These are phyloP conservation scores for Fusarium luffae DNA, from an alignment of 2,329 filamentous ascomycete species.

Conservation along the genomic window DNA sequence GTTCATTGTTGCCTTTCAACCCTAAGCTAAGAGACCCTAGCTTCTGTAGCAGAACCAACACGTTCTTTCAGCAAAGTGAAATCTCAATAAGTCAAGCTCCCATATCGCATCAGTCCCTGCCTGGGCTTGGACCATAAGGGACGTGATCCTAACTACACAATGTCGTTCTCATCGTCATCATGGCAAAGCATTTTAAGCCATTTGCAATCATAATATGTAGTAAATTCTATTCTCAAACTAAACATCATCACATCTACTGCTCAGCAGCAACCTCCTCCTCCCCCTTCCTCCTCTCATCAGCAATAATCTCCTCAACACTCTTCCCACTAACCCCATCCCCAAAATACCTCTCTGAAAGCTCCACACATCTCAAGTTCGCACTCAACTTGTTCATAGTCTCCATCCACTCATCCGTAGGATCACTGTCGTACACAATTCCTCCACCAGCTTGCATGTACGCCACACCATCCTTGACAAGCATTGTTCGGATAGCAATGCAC, in stretches of 20 bases:
- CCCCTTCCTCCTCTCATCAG: slow-evolving; percentile 43
- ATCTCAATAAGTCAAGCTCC: neutral
- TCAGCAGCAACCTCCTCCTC: slow-evolving; percentile 42
- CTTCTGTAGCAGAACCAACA: no score
- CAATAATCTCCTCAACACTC: slow-evolving; percentile 45
- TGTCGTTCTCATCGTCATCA: no score
- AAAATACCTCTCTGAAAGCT: slow-evolving; percentile 45
- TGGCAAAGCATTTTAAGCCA: neutral
- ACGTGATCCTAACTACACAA: accelerated
- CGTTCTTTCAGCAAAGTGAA: neutral
- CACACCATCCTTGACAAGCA: slow-evolving; percentile 91
- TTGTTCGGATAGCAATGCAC: slow-evolving; percentile 83
- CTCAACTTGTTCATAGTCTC: slow-evolving; percentile 95
- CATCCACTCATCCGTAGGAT: slow-evolving; percentile 92
- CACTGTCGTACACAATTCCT: slow-evolving; percentile 94
- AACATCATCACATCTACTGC: neutral
- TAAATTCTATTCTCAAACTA: slow-evolving; percentile 2
- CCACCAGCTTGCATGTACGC: slow-evolving; percentile 92
- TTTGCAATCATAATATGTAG: neutral
- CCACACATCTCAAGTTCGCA: slow-evolving; percentile 46
- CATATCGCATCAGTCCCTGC: neutral
- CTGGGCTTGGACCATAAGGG: neutral
- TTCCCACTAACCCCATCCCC: slow-evolving; percentile 42
- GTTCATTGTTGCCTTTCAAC: no score
- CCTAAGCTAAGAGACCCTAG: no score